phyloP scores from a whole-genome alignment of 441 rosid species.

The Bocquillonia castaneifolia region DNA sequence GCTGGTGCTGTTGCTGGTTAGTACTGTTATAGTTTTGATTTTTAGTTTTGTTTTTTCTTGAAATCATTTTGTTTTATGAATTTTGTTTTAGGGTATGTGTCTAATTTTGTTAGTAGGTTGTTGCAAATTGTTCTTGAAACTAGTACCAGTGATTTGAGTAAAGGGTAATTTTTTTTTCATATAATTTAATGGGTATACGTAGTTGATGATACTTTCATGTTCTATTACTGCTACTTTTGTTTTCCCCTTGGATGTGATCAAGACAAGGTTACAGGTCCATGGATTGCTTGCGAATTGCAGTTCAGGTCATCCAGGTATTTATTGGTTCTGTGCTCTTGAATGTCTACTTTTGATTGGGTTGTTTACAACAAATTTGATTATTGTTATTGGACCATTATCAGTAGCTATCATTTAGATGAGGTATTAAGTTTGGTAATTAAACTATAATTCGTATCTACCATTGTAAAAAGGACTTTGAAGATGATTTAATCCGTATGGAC shows the following conservation, averaged over 20 bases:
- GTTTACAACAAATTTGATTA: neutral
- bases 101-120: no score
- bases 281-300: conserved; percentile 55
- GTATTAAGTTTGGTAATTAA: no score
- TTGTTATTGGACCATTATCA: no score
- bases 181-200: conserved; percentile 1
- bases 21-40: conserved; percentile 36
- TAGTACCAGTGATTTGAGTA: neutral
- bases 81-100: neutral
- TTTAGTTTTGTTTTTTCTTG: neutral
- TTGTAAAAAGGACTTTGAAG: no score
- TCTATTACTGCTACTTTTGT: conserved; percentile 87
- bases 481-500: no score
- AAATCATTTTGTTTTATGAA: no score
- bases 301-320: conserved; percentile 55
- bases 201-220: conserved; percentile 39
- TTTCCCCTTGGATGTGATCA: conserved; percentile 96
- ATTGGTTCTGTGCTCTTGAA: conserved; percentile 11
- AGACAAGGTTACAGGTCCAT: conserved; percentile 86
- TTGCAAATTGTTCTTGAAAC: neutral
- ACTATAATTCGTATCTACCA: no score
- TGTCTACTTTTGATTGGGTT: neutral
- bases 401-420: no score
- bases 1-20: conserved; percentile 78
- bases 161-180: no score